Evolutionary conservation across 768 basidiomycete species (phyloP).

Genomic region (Cytidiella melzeri): DNA sequence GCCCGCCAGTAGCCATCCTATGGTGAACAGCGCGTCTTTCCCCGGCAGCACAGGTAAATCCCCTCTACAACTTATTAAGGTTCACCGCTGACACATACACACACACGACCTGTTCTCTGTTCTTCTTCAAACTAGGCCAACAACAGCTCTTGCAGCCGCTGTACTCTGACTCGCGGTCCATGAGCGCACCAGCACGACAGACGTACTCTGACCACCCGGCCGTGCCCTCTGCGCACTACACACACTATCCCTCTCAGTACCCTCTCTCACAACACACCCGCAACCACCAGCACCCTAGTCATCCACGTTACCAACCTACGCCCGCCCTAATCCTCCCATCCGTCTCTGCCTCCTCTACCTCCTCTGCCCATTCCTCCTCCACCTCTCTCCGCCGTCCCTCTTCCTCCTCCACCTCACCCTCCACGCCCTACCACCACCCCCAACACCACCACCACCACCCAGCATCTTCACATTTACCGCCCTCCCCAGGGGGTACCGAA

Average conservation of each 20-base stretch:
- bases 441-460: background rate
- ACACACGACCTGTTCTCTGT: background rate
- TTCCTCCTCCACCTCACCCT: background rate
- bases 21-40: slow-evolving; percentile 3
- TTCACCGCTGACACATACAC: too few species aligned
- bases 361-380: background rate
- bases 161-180: background rate
- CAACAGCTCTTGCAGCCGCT: background rate
- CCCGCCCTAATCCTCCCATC: slow-evolving; percentile 18
- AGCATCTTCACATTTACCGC: background rate
- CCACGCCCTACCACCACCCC: background rate
- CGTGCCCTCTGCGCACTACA: too few species aligned
- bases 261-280: too few species aligned
- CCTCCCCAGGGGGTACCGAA: slow-evolving; percentile 36
- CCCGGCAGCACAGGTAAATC: slow-evolving; percentile 1
- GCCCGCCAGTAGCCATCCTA: background rate
- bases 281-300: too few species aligned
- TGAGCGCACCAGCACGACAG: background rate
- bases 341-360: background rate
- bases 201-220: slow-evolving; percentile 1
- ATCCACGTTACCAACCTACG: slow-evolving; percentile 16
- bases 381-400: background rate
- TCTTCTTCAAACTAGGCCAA: background rate
- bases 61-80: background rate
- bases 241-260: slow-evolving; percentile 7